phyloP scores from a whole-genome alignment of 148 eudicot genomes.

The Cornus kousa region DNA sequence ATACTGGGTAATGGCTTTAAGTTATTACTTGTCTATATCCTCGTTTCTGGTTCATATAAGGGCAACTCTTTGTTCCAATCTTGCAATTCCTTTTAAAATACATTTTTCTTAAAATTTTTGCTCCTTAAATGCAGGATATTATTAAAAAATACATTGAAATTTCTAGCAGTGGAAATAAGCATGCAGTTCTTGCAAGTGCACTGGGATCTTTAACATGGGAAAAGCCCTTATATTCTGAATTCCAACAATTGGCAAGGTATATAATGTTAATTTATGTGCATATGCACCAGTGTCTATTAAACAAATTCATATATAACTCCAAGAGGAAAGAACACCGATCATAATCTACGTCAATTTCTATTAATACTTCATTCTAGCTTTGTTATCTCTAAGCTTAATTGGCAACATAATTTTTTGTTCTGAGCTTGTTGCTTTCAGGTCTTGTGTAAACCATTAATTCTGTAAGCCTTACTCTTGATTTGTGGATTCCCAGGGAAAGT shows the following conservation, averaged over 20 bases:
- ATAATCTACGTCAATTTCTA: neutral
- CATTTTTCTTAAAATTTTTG: neutral
- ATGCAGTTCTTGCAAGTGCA: slow-evolving; percentile 83
- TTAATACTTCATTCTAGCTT: neutral
- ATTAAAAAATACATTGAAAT: slow-evolving; percentile 68
- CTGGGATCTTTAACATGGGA: slow-evolving; percentile 87
- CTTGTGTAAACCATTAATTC: neutral
- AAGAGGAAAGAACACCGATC: neutral
- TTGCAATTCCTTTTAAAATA: neutral
- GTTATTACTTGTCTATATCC: neutral
- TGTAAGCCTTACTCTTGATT: slow-evolving; percentile 2
- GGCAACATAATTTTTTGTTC: neutral
- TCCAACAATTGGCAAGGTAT: slow-evolving; percentile 76
- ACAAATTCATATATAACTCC: neutral
- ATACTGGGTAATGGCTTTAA: too few species aligned
- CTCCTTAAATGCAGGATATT: slow-evolving; percentile 54
- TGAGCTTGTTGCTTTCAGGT: neutral
- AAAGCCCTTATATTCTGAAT: slow-evolving; percentile 68
- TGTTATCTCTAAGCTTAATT: neutral
- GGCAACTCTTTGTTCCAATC: neutral
- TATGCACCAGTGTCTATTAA: neutral
- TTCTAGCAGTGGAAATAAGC: slow-evolving; percentile 55
- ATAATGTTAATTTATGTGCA: neutral
- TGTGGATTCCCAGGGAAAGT: slow-evolving; percentile 66
- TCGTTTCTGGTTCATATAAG: neutral